These are phyloP conservation scores for Aspergillus wentii DNA, from an alignment of 495 filamentous ascomycete genomes.

Conservation along the genomic window DNA sequence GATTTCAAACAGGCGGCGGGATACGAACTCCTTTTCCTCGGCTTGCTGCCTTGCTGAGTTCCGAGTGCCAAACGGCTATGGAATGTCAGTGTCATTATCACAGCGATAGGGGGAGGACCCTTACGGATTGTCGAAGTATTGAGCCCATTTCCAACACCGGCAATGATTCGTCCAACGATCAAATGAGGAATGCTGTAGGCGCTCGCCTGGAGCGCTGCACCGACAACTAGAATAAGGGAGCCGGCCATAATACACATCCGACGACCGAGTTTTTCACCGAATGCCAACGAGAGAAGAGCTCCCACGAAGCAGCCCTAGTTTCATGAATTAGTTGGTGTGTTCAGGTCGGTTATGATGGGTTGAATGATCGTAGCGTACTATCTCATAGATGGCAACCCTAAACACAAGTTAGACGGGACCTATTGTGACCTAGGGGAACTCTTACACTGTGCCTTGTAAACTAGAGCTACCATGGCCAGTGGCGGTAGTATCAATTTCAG, in stretches of 20 bases:
- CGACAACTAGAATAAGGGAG: conserved; percentile 48
- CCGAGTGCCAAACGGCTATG: conserved; percentile 47
- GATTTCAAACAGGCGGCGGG: background rate
- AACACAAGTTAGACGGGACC: background rate
- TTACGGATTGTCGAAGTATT: conserved; percentile 44
- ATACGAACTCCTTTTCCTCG: conserved; percentile 55
- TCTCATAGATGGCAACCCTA: conserved; percentile 34
- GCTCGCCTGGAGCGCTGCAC: conserved; percentile 50
- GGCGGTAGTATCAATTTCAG: conserved; percentile 28
- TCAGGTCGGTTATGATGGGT: background rate
- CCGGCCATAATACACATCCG: conserved; percentile 50
- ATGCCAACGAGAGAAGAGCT: conserved; percentile 41
- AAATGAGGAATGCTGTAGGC: conserved; percentile 47
- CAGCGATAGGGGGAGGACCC: conserved; percentile 1
- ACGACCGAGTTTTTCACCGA: conserved; percentile 50
- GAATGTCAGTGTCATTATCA: conserved; percentile 3
- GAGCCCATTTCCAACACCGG: conserved; percentile 45
- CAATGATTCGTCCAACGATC: conserved; percentile 45
- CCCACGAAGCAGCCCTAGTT: conserved; percentile 52
- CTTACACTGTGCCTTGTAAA: conserved; percentile 32
- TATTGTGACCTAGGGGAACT: background rate
- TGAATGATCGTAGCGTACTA: conserved; percentile 21
- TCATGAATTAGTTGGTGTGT: conserved; percentile 19
- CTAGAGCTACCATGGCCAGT: conserved; percentile 27
- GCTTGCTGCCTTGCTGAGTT: conserved; percentile 54